phyloP scores from a whole-genome alignment of 495 filamentous ascomycete species.

The Penicillium taxi region DNA sequence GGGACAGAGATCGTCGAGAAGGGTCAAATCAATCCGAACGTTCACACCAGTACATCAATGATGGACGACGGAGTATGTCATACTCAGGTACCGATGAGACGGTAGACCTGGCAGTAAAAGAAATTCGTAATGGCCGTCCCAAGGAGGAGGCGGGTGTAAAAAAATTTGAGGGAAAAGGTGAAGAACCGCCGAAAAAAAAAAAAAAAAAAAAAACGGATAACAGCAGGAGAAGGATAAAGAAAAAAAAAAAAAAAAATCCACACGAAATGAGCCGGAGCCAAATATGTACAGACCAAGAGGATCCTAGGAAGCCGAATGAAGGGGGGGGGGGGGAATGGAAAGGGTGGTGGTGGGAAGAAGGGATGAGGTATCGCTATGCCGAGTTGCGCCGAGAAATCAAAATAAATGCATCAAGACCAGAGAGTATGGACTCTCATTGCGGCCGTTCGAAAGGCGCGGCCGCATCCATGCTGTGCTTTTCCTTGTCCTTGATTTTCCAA shows the following conservation, averaged over 20 bases:
- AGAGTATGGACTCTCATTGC: conserved; percentile 14
- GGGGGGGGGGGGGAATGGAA: conserved; percentile 12
- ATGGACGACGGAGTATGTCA: conserved; percentile 32
- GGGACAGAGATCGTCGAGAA: conserved; percentile 25
- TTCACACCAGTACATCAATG: conserved; percentile 31
- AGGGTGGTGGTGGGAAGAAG: conserved; percentile 14
- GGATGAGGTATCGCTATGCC: conserved; percentile 26
- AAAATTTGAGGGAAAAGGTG: no score
- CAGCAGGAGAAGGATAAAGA: conserved; percentile 4
- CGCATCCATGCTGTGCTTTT: conserved; percentile 19
- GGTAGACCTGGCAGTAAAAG: conserved; percentile 26
- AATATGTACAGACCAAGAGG: conserved; percentile 22
- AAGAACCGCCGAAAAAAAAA: no score
- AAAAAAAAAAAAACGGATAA: conserved; percentile 11
- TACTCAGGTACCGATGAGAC: conserved; percentile 30
- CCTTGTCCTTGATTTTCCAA: conserved; percentile 59
- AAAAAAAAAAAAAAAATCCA: conserved; percentile 13
- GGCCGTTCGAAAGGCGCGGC: conserved; percentile 18
- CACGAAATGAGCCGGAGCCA: conserved; percentile 13
- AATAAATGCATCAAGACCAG: conserved; percentile 18
- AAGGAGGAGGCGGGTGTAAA: no score
- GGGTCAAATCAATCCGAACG: conserved; percentile 23
- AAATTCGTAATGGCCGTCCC: conserved; percentile 36
- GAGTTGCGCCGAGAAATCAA: conserved; percentile 24
- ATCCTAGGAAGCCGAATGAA: conserved; percentile 9